Evolutionary conservation across 306 rosid genomes (phyloP).

Genomic region (Pueraria montana): DNA sequence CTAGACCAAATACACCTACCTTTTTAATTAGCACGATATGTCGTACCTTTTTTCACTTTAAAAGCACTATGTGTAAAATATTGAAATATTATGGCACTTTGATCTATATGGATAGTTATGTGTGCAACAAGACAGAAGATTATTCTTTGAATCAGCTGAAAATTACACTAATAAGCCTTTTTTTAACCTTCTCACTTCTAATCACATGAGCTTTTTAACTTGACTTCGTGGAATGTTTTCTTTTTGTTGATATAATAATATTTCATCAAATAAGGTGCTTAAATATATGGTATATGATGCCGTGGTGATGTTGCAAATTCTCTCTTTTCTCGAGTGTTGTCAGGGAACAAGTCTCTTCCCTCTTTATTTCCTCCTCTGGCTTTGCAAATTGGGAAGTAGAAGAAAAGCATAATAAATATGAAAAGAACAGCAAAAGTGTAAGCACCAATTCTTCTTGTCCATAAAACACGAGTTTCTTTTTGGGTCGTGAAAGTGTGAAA

Average conservation of each 20-base stretch:
- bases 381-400: neutral
- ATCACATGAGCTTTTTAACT: neutral
- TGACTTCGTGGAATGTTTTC: neutral
- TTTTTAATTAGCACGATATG: neutral
- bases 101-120: slow-evolving; percentile 9
- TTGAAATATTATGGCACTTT: neutral
- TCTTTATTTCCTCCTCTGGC: neutral
- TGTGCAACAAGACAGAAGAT: neutral
- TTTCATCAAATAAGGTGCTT: neutral
- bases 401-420: slow-evolving; percentile 9
- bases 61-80: neutral
- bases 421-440: neutral
- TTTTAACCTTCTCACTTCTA: neutral
- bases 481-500: slow-evolving; percentile 7
- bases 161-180: neutral
- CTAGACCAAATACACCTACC: neutral
- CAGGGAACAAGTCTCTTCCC: neutral
- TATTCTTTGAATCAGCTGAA: neutral
- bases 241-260: slow-evolving; percentile 23
- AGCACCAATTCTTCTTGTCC: neutral
- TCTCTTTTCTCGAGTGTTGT: neutral
- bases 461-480: neutral
- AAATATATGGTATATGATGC: neutral
- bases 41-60: neutral
- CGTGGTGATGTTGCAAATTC: neutral